Percentiles rank a stretch among this genome's conserved stretches.
Evolutionary conservation across 306 rosid genomes (phyloP).

Genomic region (Glycine soja): DNA sequence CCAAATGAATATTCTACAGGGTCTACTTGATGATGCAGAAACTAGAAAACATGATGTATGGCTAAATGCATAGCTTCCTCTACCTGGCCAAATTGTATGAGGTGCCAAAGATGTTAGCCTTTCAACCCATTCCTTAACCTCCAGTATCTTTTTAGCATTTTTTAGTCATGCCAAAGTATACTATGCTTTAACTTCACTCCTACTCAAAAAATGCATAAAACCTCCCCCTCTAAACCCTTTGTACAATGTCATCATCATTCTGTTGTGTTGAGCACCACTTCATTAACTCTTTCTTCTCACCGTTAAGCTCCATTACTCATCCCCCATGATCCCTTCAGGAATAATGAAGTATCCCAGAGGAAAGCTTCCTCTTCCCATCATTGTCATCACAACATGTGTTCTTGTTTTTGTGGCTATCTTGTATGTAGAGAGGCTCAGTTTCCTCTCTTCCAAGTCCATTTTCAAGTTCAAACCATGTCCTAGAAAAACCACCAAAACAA

Average conservation of each 20-base stretch:
- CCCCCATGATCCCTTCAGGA: slow-evolving; percentile 46
- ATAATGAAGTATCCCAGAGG: slow-evolving; percentile 55
- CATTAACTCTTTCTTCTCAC: slow-evolving; percentile 23
- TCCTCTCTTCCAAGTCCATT: slow-evolving; percentile 51
- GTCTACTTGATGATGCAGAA: slow-evolving; percentile 22
- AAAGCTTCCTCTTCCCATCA: slow-evolving; percentile 49
- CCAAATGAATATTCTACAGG: slow-evolving; percentile 43
- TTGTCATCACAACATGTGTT: slow-evolving; percentile 47
- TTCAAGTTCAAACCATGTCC: slow-evolving; percentile 57
- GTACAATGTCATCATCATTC: slow-evolving; percentile 56
- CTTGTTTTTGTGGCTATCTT: slow-evolving; percentile 52
- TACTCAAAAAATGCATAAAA: slow-evolving; percentile 58
- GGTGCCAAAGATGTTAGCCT: slow-evolving; percentile 77
- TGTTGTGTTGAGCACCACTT: slow-evolving; percentile 42
- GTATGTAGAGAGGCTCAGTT: slow-evolving; percentile 54
- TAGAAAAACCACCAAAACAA: slow-evolving; percentile 47
- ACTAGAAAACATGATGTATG: slow-evolving; percentile 50
- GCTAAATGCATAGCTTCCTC: slow-evolving; percentile 36
- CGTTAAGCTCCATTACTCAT: slow-evolving; percentile 26
- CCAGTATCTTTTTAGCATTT: slow-evolving; percentile 42
- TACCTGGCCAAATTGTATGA: not conserved
- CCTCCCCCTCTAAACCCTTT: slow-evolving; percentile 47
- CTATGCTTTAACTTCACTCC: slow-evolving; percentile 68
- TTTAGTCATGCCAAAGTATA: slow-evolving; percentile 55
- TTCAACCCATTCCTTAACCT: slow-evolving; percentile 70